These are phyloP conservation scores for Globisporangium paddicum DNA, from an alignment of 352 stramenopile species.

Conservation along the genomic window DNA sequence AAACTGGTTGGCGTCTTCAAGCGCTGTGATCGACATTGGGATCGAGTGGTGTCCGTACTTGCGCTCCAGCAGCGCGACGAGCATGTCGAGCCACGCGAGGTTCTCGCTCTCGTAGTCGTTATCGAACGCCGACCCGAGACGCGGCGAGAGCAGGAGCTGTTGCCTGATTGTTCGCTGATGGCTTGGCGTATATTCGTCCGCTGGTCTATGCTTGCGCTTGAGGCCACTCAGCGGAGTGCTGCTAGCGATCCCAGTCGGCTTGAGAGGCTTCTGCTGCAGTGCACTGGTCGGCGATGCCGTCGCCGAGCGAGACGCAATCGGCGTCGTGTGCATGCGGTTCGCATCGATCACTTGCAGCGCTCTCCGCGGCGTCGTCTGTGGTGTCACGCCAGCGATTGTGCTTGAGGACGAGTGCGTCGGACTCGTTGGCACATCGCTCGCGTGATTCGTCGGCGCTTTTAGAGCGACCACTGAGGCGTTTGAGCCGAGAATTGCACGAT, in stretches of 20 bases:
- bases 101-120: conserved; percentile 41
- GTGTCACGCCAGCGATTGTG: not conserved
- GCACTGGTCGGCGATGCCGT: no score
- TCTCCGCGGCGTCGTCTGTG: conserved; percentile 2
- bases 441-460: conserved; percentile 13
- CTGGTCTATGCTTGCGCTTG: conserved; percentile 12
- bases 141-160: not conserved
- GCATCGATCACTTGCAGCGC: conserved; percentile 10
- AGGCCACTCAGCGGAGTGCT: conserved; percentile 3
- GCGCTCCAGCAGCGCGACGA: conserved; percentile 62
- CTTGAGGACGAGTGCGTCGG: not conserved
- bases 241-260: not conserved
- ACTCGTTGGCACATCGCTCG: not conserved
- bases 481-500: not conserved
- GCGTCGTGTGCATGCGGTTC: not conserved
- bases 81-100: conserved; percentile 83
- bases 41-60: conserved; percentile 38
- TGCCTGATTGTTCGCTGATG: not conserved
- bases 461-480: conserved; percentile 7
- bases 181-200: not conserved
- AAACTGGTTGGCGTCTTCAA: conserved; percentile 39
- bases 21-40: conserved; percentile 34
- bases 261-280: not conserved
- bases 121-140: not conserved
- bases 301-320: not conserved